Evolutionary conservation across 2,329 filamentous ascomycete genomes (phyloP), one percentile per base, ranked within the genome.

Genomic region (Paecilomyces sp.): DNA sequence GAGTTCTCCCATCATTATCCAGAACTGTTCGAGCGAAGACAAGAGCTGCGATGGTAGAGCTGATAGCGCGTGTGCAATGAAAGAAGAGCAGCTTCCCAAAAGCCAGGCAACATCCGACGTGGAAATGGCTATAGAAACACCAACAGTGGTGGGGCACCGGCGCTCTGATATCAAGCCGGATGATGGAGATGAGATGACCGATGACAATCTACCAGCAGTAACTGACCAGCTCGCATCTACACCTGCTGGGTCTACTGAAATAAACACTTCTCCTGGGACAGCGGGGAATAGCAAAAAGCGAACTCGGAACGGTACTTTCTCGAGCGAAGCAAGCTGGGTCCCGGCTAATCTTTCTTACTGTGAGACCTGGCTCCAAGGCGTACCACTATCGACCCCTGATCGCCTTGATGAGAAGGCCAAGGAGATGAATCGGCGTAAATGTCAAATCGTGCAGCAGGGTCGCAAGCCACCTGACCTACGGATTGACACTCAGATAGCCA

Each of bases 291-390:
- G 24, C 68, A 57, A 62, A 18, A 61, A 71, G 59, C 64, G 73
- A 51, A 66, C 67, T 12, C 68, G 73, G 55, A 70, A 71, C 7
- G 68, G 61, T 6, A 75, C 73, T 7, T 67, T 71, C 13, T 75
- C 73, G 4, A 75, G 72, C 55, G 70, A 72, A 58, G 68, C 71
- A 8, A 75, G 73, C 62, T 75, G 73, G 73, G 65, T 71, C 18
- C 70, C 73, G 1, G 72, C 67, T 58, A 73, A 70, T 31, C 65
- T 75, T 28, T 72, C 71, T 2, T 73, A 75, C 57, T 75, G 69
- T 60, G 69, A 75, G 56, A 68, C 65, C 51, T 75, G 73, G 73
- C 68, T 75, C 13, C 72, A 75, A 58, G 66, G 69, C 8, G 73
- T 75, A 4, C 73, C 72, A 1, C 52, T 65, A n/a, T 72, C 74